Percentiles rank a stretch among this genome's conserved stretches.
Conservation (phyloP, 306 rosid genomes). For the Acacia confusa region DNA sequence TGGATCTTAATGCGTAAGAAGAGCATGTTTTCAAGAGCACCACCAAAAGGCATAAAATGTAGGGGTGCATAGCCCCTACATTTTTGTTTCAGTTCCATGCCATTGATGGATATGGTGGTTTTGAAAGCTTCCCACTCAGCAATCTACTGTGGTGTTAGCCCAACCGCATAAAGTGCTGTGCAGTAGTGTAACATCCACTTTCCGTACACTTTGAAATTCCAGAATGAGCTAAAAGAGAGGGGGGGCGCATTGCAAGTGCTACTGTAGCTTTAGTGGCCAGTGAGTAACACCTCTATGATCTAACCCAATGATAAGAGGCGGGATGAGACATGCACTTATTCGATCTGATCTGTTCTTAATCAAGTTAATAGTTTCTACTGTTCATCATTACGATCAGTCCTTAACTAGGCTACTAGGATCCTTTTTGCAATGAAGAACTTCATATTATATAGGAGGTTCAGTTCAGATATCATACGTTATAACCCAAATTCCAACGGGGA, state of each 20-base stretch:
- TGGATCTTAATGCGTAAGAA: not conserved
- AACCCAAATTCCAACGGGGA: not conserved
- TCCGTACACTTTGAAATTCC: slow-evolving; percentile 4
- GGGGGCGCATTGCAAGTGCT: not conserved
- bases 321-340: not conserved
- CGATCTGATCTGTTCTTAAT: not conserved
- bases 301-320: slow-evolving; percentile 1
- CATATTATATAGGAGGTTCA: not conserved
- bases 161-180: slow-evolving; percentile 22
- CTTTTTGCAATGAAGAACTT: not conserved
- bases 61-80: not conserved
- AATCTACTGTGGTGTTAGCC: not conserved
- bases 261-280: not conserved
- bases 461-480: not conserved
- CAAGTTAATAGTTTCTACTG: not conserved
- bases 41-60: not conserved
- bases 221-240: not conserved
- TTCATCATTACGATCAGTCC: not conserved
- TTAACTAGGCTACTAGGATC: not conserved
- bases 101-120: not conserved
- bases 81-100: not conserved
- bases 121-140: slow-evolving; percentile 7
- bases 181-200: not conserved
- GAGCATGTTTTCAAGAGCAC: not conserved
- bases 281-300: not conserved